Conservation (phyloP, 768 basidiomycete genomes). For the Pulveroboletus frians region DNA sequence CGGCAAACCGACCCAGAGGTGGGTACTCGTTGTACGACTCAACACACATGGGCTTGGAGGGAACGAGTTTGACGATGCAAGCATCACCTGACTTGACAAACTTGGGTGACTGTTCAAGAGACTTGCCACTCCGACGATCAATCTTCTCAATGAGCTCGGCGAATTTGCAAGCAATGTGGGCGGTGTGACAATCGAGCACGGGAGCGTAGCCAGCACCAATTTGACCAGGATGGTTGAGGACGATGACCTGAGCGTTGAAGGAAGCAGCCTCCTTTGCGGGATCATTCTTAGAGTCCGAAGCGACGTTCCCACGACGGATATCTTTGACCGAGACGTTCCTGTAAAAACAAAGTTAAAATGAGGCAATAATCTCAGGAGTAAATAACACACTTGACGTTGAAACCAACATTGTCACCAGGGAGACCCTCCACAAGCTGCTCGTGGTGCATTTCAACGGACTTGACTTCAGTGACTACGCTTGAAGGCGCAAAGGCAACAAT, state of each 20-base stretch:
- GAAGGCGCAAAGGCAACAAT: slow-evolving; percentile 94
- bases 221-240: slow-evolving; percentile 99
- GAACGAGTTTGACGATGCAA: slow-evolving; percentile 95
- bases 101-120: slow-evolving; percentile 83
- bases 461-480: slow-evolving; percentile 99
- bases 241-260: slow-evolving; percentile 99
- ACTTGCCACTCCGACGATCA: slow-evolving; percentile 96
- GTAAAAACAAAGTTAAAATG: slow-evolving; percentile 9
- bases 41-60: slow-evolving; percentile 94
- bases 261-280: slow-evolving; percentile 99
- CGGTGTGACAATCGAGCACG: slow-evolving; percentile 99
- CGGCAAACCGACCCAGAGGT: slow-evolving; percentile 98
- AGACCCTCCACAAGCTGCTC: slow-evolving; percentile 91
- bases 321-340: slow-evolving; percentile 99
- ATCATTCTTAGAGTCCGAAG: slow-evolving; percentile 99
- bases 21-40: slow-evolving; percentile 97
- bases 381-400: slow-evolving; percentile 85
- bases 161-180: slow-evolving; percentile 99
- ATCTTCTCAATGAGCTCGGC: slow-evolving; percentile 98
- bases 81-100: slow-evolving; percentile 99
- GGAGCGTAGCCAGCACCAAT: slow-evolving; percentile 99
- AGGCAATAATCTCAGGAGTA: background rate
- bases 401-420: slow-evolving; percentile 99
- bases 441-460: slow-evolving; percentile 99
- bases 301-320: slow-evolving; percentile 99